Base-by-base conservation (phyloP, 306 rosid genomes). In the Dryas octopetala region DNA sequence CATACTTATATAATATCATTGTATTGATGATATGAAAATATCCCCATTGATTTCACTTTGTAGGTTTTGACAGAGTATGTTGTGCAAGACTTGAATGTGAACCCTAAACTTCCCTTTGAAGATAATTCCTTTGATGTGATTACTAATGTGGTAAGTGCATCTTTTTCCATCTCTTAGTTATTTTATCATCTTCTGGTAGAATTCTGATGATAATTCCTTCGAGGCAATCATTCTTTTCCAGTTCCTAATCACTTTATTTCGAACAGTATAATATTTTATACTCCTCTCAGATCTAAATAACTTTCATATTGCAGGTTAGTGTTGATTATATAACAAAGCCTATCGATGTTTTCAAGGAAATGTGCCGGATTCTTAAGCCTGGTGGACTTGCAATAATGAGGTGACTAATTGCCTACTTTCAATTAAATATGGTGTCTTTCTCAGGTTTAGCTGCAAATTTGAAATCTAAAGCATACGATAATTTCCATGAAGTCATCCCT, bases 351-450 rank as follows among this genome's bases (percentile, higher is more conserved):
- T 91, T 89, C 84, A 86, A 83, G 81, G 93, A 89, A 81, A 91
- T 86, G 90, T 4, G 78, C 68, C 85, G 96, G 80, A 70, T 84
- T 69, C 90, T 91, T 62, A 91, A 89, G 82, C 97, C 93, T 5
- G 97, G 96, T 53, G 96, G 93, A 84, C 79, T 88, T 65, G 90
- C 96, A 78, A 77, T 89, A 76, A 88, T 86, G 81, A 91, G 96
- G 96, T 91, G 76, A 81, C 54, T 41, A 74, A 9, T 9, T 7
- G 50, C 59, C 67, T 13, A 11, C 55, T 72, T 59, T 32, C 9
- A 14, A 28, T 15, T 13, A 26, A 5, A 8, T 28, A 13, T 4
- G 47, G 40, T 72, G 17, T 32, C 7, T 4, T 12, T 8, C 66
- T 51, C 38, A 51, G 41, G 19, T 26, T 9, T 51, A 9, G 38